Percentiles rank a stretch among this genome's conserved stretches.
These are phyloP conservation scores for Apiospora phragmitis DNA, from an alignment of 2,329 filamentous ascomycete genomes.

Conservation along the genomic window DNA sequence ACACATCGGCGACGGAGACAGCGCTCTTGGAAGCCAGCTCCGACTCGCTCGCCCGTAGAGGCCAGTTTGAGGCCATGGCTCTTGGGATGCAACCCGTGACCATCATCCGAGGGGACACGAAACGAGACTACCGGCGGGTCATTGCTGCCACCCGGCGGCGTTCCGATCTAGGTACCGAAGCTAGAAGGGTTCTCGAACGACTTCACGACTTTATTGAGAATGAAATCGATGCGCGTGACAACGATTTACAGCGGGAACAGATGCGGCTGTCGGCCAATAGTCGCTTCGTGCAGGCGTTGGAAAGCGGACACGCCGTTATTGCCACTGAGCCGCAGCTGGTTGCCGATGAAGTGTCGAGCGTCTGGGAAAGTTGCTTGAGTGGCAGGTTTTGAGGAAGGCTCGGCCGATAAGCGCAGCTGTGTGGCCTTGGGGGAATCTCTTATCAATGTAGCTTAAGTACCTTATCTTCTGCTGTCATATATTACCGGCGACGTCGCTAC, in stretches of 20 bases:
- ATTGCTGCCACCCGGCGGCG: not conserved
- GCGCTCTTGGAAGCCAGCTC: not conserved
- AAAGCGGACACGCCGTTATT: not conserved
- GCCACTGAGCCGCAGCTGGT: not conserved
- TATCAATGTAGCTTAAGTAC: not conserved
- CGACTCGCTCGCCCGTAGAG: not conserved
- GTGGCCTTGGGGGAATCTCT: rapidly evolving
- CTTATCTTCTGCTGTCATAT: not conserved
- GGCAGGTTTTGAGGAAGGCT: not conserved
- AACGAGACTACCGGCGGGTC: not conserved
- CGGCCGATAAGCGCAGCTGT: not conserved
- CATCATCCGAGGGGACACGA: not conserved
- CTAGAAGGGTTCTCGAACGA: not conserved
- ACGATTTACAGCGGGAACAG: not conserved
- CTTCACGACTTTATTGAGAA: not conserved
- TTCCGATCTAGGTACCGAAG: not conserved
- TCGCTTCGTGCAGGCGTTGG: not conserved
- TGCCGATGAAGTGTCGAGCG: not conserved
- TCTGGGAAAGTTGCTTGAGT: not conserved
- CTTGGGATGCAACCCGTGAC: not conserved
- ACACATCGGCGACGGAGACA: not conserved
- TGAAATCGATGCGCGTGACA: not conserved
- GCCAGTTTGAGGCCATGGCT: not conserved
- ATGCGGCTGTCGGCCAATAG: not conserved
- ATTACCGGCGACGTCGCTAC: not conserved